Conservation (phyloP, 768 basidiomycete species). For the Mycena crocata region DNA sequence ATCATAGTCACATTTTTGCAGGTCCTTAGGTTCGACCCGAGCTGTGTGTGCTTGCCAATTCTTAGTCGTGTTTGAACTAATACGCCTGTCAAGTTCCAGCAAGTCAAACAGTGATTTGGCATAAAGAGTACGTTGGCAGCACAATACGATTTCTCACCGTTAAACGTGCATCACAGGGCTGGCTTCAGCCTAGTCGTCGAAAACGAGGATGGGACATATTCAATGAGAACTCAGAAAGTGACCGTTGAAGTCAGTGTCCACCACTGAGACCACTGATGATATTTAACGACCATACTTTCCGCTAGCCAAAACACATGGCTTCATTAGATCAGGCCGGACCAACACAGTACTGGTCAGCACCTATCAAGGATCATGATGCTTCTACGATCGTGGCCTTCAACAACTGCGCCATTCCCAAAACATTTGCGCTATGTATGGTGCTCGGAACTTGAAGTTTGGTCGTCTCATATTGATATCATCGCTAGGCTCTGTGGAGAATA, state of each 20-base stretch:
- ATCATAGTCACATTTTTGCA: background rate
- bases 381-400: background rate
- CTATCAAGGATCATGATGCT: background rate
- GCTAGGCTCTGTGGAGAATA: conserved; percentile 5
- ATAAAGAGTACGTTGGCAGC: background rate
- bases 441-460: background rate
- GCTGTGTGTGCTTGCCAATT: background rate
- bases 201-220: conserved; percentile 3
- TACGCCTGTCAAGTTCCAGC: background rate
- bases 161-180: background rate
- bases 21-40: conserved; percentile 4
- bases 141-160: background rate
- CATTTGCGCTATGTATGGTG: background rate
- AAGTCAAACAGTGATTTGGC: background rate
- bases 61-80: background rate
- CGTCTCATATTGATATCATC: background rate
- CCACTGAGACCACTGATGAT: background rate
- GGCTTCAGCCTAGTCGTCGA: background rate
- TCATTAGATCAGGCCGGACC: background rate
- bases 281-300: background rate
- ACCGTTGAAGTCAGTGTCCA: conserved; percentile 1
- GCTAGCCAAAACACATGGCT: conserved; percentile 1
- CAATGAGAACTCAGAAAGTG: background rate
- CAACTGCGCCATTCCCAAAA: background rate
- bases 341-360: background rate